phyloP scores from a whole-genome alignment of 129 eudicot genomes.

The Centaurea solstitialis region DNA sequence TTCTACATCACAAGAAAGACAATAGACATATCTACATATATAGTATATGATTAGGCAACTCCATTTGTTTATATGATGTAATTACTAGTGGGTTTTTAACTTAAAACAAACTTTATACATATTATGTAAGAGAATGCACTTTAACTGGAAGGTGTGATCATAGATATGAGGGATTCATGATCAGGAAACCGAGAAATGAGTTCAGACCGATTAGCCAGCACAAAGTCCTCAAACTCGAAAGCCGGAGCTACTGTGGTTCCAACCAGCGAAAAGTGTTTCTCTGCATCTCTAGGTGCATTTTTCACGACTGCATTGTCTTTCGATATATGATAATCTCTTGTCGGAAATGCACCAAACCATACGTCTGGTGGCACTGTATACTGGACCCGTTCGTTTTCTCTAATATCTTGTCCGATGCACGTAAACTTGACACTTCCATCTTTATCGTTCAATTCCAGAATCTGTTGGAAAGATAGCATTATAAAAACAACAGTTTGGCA shows the following conservation, averaged over 20 bases:
- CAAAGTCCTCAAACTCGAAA: constrained; percentile 78
- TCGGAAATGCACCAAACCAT: constrained; percentile 90
- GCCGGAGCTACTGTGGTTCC: constrained; percentile 98
- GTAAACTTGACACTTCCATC: constrained; percentile 69
- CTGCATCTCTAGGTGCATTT: constrained; percentile 48
- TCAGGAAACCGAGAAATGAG: constrained; percentile 59
- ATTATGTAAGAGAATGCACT: background rate
- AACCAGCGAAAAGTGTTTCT: constrained; percentile 71
- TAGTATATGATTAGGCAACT: background rate
- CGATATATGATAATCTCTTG: constrained; percentile 48
- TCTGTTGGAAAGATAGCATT: constrained; percentile 36
- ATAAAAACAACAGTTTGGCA: background rate
- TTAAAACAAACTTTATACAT: background rate
- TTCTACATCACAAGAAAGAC: background rate
- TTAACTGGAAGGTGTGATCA: constrained; percentile 41
- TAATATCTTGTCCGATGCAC: constrained; percentile 57
- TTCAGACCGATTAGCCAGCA: constrained; percentile 64
- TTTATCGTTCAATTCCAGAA: constrained; percentile 63
- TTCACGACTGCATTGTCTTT: constrained; percentile 32
- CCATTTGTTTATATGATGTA: background rate
- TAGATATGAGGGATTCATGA: constrained; percentile 50
- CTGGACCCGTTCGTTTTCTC: constrained; percentile 50
- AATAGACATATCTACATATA: background rate
- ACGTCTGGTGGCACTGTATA: constrained; percentile 81
- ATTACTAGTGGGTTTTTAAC: background rate